These are phyloP conservation scores for Globisporangium middletonii DNA, from an alignment of 352 stramenopile genomes.

Conservation along the genomic window DNA sequence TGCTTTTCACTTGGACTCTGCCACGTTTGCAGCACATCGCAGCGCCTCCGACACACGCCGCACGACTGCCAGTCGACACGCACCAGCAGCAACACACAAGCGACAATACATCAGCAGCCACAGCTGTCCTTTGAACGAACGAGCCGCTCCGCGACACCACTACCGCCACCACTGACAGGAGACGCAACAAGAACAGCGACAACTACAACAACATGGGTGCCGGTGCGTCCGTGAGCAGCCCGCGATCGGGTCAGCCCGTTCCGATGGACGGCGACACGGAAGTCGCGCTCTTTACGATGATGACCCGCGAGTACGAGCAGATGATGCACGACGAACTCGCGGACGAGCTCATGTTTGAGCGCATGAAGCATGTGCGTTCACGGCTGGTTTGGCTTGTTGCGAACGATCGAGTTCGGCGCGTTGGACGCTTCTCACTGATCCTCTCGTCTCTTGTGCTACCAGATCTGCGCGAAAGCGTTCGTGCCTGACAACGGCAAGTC, in stretches of 20 bases:
- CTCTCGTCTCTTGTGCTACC: not conserved
- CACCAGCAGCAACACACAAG: too few relatives aligned
- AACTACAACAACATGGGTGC: constrained; percentile 29
- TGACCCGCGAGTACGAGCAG: constrained; percentile 59
- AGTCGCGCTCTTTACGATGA: constrained; percentile 46
- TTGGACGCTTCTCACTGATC: too few relatives aligned
- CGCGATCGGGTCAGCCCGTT: constrained; percentile 2
- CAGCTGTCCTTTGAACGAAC: too few relatives aligned
- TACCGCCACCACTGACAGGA: not conserved
- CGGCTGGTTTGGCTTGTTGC: not conserved
- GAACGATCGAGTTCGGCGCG: too few relatives aligned
- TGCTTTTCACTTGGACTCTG: too few relatives aligned
- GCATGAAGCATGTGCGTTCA: constrained; percentile 54
- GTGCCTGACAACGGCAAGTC: constrained; percentile 27
- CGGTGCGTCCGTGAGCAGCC: constrained; percentile 25
- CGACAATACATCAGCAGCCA: too few relatives aligned
- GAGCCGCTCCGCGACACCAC: too few relatives aligned
- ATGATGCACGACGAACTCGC: constrained; percentile 44
- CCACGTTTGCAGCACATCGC: too few relatives aligned
- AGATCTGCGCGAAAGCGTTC: constrained; percentile 45
- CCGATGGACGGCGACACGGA: constrained; percentile 19
- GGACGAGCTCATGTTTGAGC: constrained; percentile 71
- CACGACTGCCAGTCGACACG: too few relatives aligned
- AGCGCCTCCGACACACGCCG: too few relatives aligned
- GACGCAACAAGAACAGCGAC: not conserved